Evolutionary conservation across 192 early-diverging fungal species (phyloP).

Genomic region (Ambispora gerdemannii): DNA sequence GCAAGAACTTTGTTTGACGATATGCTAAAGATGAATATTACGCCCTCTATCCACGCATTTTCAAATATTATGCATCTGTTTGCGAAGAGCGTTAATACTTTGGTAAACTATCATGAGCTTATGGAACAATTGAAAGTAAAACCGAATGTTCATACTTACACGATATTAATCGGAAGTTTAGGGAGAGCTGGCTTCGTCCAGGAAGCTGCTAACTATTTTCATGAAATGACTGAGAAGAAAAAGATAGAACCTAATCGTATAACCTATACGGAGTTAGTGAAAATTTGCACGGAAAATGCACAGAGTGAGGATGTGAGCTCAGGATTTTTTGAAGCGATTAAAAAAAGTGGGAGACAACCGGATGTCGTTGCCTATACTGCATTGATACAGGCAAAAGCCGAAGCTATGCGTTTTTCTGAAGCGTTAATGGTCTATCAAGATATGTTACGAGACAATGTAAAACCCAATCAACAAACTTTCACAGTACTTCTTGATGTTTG

Average conservation of each 20-base stretch:
- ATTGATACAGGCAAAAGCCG: conserved; percentile 17
- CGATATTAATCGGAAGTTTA: conserved; percentile 10
- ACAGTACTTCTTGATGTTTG: conserved; percentile 13
- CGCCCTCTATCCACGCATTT: too few relatives aligned
- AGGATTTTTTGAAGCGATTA: conserved; percentile 14
- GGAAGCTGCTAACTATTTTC: not conserved
- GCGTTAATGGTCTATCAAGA: conserved; percentile 18
- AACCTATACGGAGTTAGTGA: conserved; percentile 10
- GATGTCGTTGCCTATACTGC: conserved; percentile 26
- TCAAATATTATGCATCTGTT: too few relatives aligned
- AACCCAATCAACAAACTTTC: conserved; percentile 20
- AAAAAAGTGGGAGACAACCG: conserved; percentile 2
- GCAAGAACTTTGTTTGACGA: too few relatives aligned
- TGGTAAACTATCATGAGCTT: not conserved
- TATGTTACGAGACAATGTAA: conserved; percentile 19
- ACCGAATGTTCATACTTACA: conserved; percentile 16
- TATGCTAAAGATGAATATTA: too few relatives aligned
- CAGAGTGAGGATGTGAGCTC: not conserved
- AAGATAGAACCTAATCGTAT: not conserved
- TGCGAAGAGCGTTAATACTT: too few relatives aligned
- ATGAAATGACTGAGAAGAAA: not conserved
- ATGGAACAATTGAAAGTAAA: conserved; percentile 8
- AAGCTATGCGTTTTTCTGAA: not conserved
- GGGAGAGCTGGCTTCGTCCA: not conserved
- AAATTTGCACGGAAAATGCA: not conserved